Evolutionary conservation across 805 yeast species (phyloP).

Genomic region (Candida ovalis): DNA sequence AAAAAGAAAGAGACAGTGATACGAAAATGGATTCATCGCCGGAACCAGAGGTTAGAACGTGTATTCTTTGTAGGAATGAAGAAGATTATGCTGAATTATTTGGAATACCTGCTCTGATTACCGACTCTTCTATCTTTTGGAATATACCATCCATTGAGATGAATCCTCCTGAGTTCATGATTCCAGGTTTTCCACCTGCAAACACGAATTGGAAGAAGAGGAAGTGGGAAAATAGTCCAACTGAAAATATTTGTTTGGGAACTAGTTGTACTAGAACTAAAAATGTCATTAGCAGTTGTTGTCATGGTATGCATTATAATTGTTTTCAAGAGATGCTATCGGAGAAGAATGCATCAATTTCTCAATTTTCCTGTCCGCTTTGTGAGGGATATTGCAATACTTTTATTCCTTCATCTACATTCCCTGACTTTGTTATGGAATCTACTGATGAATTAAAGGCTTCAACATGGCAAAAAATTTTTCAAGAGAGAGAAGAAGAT

Average conservation of each 20-base stretch:
- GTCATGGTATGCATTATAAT: slow-evolving; percentile 48
- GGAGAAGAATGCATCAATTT: slow-evolving; percentile 13
- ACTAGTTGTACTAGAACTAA: slow-evolving; percentile 27
- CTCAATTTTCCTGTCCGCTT: slow-evolving; percentile 43
- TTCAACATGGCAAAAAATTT: slow-evolving; percentile 20
- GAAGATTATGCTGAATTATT: slow-evolving; percentile 43
- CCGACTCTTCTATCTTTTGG: slow-evolving; percentile 48
- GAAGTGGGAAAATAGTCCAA: slow-evolving; percentile 22
- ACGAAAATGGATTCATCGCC: slow-evolving; percentile 17
- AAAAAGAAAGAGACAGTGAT: slow-evolving; percentile 3
- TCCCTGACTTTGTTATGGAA: slow-evolving; percentile 25
- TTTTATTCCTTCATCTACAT: slow-evolving; percentile 41
- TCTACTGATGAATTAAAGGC: slow-evolving; percentile 14
- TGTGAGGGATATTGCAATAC: slow-evolving; percentile 43
- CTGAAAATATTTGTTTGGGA: slow-evolving; percentile 26
- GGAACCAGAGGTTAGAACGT: slow-evolving; percentile 29
- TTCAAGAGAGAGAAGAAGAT: slow-evolving; percentile 23
- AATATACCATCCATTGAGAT: slow-evolving; percentile 35
- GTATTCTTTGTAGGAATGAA: slow-evolving; percentile 59
- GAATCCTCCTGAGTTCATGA: slow-evolving; percentile 25
- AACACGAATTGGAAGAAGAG: slow-evolving; percentile 8
- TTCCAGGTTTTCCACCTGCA: slow-evolving; percentile 14
- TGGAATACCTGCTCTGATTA: slow-evolving; percentile 54
- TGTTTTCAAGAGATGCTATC: slow-evolving; percentile 37
- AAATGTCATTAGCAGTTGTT: slow-evolving; percentile 41